A percentile compares a stretch with the other conserved stretches of the same genome.
Evolutionary conservation across 1,284 basidiomycete species (phyloP).

Genomic region (Papiliotrema fonsecae): DNA sequence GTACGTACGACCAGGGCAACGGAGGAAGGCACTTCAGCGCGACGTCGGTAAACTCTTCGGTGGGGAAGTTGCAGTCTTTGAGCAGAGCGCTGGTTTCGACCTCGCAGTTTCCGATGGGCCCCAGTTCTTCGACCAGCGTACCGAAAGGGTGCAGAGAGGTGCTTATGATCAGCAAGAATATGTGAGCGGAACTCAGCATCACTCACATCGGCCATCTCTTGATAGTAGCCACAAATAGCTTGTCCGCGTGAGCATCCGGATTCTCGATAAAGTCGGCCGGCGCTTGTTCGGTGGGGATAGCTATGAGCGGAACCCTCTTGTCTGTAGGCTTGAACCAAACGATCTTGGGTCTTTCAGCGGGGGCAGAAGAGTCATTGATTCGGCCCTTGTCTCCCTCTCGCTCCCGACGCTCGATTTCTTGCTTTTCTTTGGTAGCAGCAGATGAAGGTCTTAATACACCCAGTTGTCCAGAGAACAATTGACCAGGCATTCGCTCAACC

Average conservation of each 20-base stretch:
- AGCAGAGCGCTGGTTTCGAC: slow-evolving; percentile 95
- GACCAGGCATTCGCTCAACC: slow-evolving; percentile 94
- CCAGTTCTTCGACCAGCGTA: slow-evolving; percentile 94
- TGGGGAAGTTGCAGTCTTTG: slow-evolving; percentile 97
- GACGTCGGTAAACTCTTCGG: slow-evolving; percentile 85
- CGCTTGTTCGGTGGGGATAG: slow-evolving; percentile 99
- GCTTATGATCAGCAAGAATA: slow-evolving; percentile 48
- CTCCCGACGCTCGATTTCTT: slow-evolving; percentile 94
- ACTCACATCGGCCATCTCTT: slow-evolving; percentile 68
- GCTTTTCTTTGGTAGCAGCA: slow-evolving; percentile 98
- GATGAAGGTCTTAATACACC: slow-evolving; percentile 93
- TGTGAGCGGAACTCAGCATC: not conserved
- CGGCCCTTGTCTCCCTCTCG: slow-evolving; percentile 70
- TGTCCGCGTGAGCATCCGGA: slow-evolving; percentile 82
- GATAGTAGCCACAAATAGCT: slow-evolving; percentile 95
- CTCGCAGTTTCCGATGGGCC: slow-evolving; percentile 95
- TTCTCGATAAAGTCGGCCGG: slow-evolving; percentile 94
- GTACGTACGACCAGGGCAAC: slow-evolving; percentile 74
- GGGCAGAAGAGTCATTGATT: slow-evolving; percentile 54
- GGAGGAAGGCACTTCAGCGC: slow-evolving; percentile 96
- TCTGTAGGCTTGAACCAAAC: slow-evolving; percentile 99
- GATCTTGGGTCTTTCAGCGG: slow-evolving; percentile 88
- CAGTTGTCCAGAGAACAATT: slow-evolving; percentile 95
- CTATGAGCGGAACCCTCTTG: slow-evolving; percentile 97
- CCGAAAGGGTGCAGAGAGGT: slow-evolving; percentile 98